Evolutionary conservation across 1,139 yeast genomes (phyloP).

Genomic region (Suhomyces bolitotheri): DNA sequence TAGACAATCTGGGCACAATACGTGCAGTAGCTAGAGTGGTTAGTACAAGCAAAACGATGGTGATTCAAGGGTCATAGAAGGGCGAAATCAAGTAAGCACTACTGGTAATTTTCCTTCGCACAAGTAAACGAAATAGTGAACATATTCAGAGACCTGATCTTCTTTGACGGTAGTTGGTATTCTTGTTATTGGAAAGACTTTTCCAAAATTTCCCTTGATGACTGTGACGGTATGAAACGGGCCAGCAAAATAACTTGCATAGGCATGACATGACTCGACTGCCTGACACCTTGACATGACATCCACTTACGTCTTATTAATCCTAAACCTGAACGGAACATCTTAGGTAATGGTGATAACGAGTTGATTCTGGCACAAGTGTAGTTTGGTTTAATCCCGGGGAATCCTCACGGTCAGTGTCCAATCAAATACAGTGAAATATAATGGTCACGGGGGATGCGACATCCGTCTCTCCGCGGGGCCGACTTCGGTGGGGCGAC

Average conservation of each 20-base stretch:
- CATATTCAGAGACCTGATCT: too few relatives aligned
- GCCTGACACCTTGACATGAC: not conserved
- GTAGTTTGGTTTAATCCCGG: constrained; percentile 12
- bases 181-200: too few relatives aligned
- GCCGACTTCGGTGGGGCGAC: not conserved
- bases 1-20: constrained; percentile 8
- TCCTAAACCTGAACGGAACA: constrained; percentile 22
- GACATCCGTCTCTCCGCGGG: constrained; percentile 1
- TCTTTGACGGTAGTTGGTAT: too few relatives aligned
- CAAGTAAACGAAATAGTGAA: too few relatives aligned
- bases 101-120: too few relatives aligned
- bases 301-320: constrained; percentile 19
- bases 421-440: constrained; percentile 12
- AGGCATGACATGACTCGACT: too few relatives aligned
- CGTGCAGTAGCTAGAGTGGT: constrained; percentile 10
- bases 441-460: constrained; percentile 9
- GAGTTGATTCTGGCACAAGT: not conserved
- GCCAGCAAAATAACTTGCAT: too few relatives aligned
- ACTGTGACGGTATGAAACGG: too few relatives aligned
- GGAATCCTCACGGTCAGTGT: constrained; percentile 9
- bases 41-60: constrained; percentile 3
- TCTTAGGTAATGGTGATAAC: constrained; percentile 5
- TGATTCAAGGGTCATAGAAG: too few relatives aligned
- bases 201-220: too few relatives aligned
- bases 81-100: too few relatives aligned